phyloP scores from a whole-genome alignment of 1,139 yeast species.

The Pichia sp. region DNA sequence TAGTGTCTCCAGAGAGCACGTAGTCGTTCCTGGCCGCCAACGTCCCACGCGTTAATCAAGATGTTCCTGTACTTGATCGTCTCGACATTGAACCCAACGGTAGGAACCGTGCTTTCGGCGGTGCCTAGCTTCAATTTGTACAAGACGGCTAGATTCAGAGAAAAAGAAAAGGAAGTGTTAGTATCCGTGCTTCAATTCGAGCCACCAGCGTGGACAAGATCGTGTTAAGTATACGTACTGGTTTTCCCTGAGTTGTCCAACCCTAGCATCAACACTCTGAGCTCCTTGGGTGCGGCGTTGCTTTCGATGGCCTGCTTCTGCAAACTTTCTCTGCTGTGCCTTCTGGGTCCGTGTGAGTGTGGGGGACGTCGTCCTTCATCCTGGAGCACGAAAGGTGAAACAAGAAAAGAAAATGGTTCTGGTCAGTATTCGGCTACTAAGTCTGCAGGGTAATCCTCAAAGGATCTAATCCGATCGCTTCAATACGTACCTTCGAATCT shows the following conservation, averaged over 20 bases:
- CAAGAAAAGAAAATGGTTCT: neutral
- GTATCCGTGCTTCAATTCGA: slow-evolving; percentile 4
- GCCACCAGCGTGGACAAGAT: neutral
- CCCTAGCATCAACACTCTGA: slow-evolving; percentile 84
- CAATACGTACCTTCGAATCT: neutral
- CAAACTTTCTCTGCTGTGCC: neutral
- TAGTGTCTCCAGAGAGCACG: slow-evolving; percentile 94
- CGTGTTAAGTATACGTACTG: slow-evolving; percentile 37
- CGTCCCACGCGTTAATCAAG: slow-evolving; percentile 94
- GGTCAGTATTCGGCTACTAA: neutral
- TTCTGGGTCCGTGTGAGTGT: neutral
- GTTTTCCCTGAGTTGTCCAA: slow-evolving; percentile 92
- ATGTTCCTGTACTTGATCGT: slow-evolving; percentile 84
- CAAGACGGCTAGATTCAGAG: slow-evolving; percentile 41
- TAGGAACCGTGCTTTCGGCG: slow-evolving; percentile 80
- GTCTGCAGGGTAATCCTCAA: too few species aligned
- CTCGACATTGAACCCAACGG: slow-evolving; percentile 93
- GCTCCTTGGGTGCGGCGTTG: slow-evolving; percentile 33
- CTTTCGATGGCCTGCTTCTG: neutral
- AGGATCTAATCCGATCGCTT: too few species aligned
- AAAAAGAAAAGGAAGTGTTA: neutral
- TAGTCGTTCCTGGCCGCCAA: slow-evolving; percentile 91
- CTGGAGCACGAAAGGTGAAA: neutral
- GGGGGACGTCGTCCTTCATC: neutral
- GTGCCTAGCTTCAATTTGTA: slow-evolving; percentile 72